Evolutionary conservation across 306 rosid species (phyloP).

Genomic region (Vigna mungo): DNA sequence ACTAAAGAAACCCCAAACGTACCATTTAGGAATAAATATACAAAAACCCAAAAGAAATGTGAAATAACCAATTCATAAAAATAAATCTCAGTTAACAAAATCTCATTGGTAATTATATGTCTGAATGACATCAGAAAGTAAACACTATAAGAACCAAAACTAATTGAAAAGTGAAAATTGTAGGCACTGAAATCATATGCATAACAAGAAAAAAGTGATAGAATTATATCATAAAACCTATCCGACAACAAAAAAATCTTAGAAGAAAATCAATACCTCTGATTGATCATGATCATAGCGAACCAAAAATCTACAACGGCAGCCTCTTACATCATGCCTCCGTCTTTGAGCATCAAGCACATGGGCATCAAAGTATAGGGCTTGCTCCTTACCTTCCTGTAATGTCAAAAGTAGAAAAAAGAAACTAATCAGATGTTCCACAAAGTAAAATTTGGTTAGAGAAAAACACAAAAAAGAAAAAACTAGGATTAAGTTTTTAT

Average conservation of each 20-base stretch:
- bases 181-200: conserved; percentile 20
- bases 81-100: conserved; percentile 24
- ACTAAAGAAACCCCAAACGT: no score
- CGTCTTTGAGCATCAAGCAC: conserved; percentile 99
- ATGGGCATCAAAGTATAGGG: conserved; percentile 96
- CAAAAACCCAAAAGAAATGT: neutral
- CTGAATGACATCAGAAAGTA: conserved; percentile 57
- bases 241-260: conserved; percentile 10
- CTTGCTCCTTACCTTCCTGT: conserved; percentile 99
- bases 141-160: conserved; percentile 6
- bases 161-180: neutral
- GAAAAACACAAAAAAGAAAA: neutral
- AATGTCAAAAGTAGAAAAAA: conserved; percentile 31
- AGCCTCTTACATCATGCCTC: conserved; percentile 97
- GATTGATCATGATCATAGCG: conserved; percentile 97
- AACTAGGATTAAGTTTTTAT: conserved; percentile 32
- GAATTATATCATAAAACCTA: conserved; percentile 32
- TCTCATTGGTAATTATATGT: conserved; percentile 56
- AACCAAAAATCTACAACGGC: conserved; percentile 99
- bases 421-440: neutral
- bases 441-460: conserved; percentile 23
- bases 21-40: neutral
- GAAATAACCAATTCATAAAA: conserved; percentile 30
- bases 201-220: neutral
- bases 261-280: conserved; percentile 67